Base-by-base conservation (phyloP, 345 rosid genomes). In the Gossypium arboreum region DNA sequence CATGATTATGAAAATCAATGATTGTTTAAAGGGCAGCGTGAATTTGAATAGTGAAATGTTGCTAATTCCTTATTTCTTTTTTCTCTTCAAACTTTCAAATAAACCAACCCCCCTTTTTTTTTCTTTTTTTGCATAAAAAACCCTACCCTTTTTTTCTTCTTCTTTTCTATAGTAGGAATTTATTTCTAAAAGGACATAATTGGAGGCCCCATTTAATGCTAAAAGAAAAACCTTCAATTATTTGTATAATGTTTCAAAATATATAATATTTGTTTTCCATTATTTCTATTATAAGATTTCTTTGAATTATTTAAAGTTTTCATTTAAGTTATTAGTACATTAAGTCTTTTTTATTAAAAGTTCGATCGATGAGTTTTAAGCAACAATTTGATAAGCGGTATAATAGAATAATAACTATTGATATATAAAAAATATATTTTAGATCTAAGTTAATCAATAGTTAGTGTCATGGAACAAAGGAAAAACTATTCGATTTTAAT, bases 11-110 rank as follows among this genome's bases (percentile, higher is more conserved):
- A 74, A 9, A 70, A 70, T 69, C 67, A 69, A 80, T 78, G 59
- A 83, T 78, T 63, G 11, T 50, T n/a, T n/a, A 27, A 20, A 39
- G 18, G 2, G 8, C 39, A 79, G 84, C 87, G 82, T 80, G 87
- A 62, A 74, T 66, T 74, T 68, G 45, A 82, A 82, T 39, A 82
- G 85, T 64, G 41, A 24, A 60, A 70, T 78, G 73, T 11, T 24
- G 22, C 25, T 44, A 24, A 27, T 29, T 29, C 39, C 39, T 4
- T 29, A 67, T 64, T 73, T n/a, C n/a, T 18, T 43, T 22, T 7
- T 45, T 10, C 27, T 60, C 51, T 51, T 9, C 73, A 9, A 48
- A 2, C 7, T 0, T 68, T 16, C 45, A 16, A 68, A 10, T 4
- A 12, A 27, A 39, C 0, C 64, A 3, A 27, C 29, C 29, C 29